These are phyloP conservation scores for Mycena indigotica DNA, from an alignment of 768 basidiomycete species.

Conservation along the genomic window DNA sequence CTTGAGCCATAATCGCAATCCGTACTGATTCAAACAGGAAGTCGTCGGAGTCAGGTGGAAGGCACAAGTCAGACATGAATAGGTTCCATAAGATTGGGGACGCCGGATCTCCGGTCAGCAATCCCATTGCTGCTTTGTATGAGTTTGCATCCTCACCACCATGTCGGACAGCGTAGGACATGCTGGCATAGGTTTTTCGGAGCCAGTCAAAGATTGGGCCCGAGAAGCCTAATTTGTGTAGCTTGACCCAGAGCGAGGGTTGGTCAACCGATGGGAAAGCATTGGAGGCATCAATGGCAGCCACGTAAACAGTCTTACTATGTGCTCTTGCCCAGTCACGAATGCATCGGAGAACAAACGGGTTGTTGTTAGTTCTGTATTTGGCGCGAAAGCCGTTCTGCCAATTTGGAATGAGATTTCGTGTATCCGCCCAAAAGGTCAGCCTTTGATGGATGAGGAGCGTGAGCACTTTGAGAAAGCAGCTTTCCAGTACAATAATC, in stretches of 20 bases:
- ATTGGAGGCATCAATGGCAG: conserved; percentile 26
- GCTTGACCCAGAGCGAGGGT: conserved; percentile 31
- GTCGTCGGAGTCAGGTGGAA: conserved; percentile 20
- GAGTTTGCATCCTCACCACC: conserved; percentile 10
- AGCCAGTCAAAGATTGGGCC: conserved; percentile 26
- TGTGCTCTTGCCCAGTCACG: conserved; percentile 16
- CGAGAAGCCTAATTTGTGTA: conserved; percentile 16
- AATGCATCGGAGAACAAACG: conserved; percentile 25
- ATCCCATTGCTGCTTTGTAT: conserved; percentile 27
- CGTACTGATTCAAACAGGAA: conserved; percentile 6
- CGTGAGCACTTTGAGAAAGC: conserved; percentile 26
- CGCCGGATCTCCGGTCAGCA: conserved; percentile 30
- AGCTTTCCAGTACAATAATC: conserved; percentile 25
- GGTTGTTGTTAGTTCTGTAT: conserved; percentile 31
- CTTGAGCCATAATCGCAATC: conserved; percentile 27
- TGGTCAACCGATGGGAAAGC: conserved; percentile 33
- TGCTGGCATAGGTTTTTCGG: conserved; percentile 17
- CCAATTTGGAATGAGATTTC: conserved; percentile 25
- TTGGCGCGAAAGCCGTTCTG: conserved; percentile 34
- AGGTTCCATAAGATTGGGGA: conserved; percentile 31
- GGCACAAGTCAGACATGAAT: conserved; percentile 25
- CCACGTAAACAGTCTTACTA: conserved; percentile 18
- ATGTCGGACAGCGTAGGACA: conserved; percentile 23
- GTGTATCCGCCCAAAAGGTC: conserved; percentile 15
- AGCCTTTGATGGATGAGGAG: conserved; percentile 24